phyloP scores from a whole-genome alignment of 2,329 filamentous ascomycete genomes.

The Corynespora cassiicola region DNA sequence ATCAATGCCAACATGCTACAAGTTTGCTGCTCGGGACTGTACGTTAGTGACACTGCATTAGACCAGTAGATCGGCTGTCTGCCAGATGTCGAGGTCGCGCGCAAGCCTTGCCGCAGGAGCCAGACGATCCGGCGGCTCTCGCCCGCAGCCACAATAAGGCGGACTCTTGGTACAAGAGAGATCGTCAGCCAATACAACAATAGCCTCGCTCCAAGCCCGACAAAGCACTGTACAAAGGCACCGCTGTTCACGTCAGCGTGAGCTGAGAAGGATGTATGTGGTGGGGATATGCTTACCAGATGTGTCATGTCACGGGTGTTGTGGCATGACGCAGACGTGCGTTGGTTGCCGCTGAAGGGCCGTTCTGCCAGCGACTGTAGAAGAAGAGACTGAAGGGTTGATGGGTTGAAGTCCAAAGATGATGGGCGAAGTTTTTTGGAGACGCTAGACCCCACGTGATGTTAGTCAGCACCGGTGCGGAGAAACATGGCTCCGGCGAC shows the following conservation, averaged over 20 bases:
- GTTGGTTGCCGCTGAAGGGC: too few species aligned
- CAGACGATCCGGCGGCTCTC: slow-evolving; percentile 3
- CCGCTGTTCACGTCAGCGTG: slow-evolving; percentile 24
- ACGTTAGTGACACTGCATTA: slow-evolving; percentile 19
- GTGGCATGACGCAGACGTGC: too few species aligned
- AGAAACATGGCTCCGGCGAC: slow-evolving; percentile 1
- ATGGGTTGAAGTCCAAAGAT: too few species aligned
- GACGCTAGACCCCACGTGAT: too few species aligned
- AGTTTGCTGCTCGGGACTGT: slow-evolving; percentile 17
- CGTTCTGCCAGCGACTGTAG: too few species aligned
- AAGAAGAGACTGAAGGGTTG: too few species aligned
- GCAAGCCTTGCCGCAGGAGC: slow-evolving; percentile 12
- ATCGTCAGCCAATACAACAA: slow-evolving; percentile 1
- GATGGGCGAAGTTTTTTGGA: too few species aligned
- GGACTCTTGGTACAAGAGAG: background rate
- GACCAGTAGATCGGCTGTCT: slow-evolving; percentile 8
- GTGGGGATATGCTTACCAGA: slow-evolving; percentile 7
- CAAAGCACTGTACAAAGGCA: slow-evolving; percentile 17
- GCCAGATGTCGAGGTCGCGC: slow-evolving; percentile 6
- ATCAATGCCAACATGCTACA: background rate
- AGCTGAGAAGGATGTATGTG: slow-evolving; percentile 17
- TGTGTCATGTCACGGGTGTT: background rate
- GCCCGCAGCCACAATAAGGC: slow-evolving; percentile 11
- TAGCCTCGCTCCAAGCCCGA: too few species aligned
- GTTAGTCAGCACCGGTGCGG: slow-evolving; percentile 1